These are phyloP conservation scores for Calonectria honghensis DNA, from an alignment of 2,329 filamentous ascomycete species.

Conservation along the genomic window DNA sequence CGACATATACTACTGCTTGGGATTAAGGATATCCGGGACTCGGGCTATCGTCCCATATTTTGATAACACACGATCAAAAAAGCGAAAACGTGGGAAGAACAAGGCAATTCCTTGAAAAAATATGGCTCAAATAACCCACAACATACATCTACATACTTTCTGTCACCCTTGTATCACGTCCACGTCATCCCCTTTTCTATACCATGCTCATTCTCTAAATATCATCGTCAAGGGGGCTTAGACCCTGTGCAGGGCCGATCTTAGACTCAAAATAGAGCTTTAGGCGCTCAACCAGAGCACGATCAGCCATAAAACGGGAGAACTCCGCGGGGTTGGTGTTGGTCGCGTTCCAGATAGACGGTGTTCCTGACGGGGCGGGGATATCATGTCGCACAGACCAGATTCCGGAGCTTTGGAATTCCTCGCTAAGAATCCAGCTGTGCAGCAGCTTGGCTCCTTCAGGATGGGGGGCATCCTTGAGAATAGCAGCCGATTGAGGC, in stretches of 20 bases:
- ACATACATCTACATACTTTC: not conserved
- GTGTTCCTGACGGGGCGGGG: constrained; percentile 52
- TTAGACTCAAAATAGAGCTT: constrained; percentile 64
- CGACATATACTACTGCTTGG: no score
- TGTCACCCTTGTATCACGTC: not conserved
- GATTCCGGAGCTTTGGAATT: constrained; percentile 58
- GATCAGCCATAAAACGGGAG: constrained; percentile 64
- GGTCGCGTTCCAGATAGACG: constrained; percentile 43
- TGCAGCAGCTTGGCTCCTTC: constrained; percentile 71
- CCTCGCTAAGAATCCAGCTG: constrained; percentile 66
- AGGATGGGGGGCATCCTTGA: constrained; percentile 68
- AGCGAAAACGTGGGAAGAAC: no score
- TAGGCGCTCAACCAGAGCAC: constrained; percentile 63
- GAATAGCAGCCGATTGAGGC: constrained; percentile 69
- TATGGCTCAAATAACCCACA: not conserved
- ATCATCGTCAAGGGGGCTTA: not conserved
- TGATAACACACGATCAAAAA: no score
- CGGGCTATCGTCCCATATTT: no score
- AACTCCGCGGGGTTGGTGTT: constrained; percentile 63
- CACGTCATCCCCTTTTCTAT: not conserved
- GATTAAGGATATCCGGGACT: no score
- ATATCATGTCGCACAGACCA: constrained; percentile 62
- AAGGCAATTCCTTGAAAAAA: no score
- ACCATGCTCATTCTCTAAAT: not conserved
- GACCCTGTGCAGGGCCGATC: not conserved